Evolutionary conservation across 2,329 filamentous ascomycete genomes (phyloP).

Genomic region (Aspergillus melleus): DNA sequence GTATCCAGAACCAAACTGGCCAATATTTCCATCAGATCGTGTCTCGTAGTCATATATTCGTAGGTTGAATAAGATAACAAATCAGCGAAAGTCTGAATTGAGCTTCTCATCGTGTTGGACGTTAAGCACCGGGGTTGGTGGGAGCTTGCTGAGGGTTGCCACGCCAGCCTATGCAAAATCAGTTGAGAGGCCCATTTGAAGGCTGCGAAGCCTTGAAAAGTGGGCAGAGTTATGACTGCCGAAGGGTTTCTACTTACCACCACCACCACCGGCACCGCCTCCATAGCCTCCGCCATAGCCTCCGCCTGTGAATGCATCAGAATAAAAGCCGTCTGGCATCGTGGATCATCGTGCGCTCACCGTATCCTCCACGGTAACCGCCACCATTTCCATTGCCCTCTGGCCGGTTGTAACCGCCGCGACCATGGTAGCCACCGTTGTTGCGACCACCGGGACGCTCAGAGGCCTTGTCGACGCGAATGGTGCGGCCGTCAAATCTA

Average conservation of each 20-base stretch:
- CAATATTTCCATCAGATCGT: slow-evolving; percentile 3
- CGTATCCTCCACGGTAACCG: slow-evolving; percentile 34
- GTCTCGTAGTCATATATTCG: slow-evolving; percentile 4
- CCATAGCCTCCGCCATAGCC: slow-evolving; percentile 31
- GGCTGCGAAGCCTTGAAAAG: neutral
- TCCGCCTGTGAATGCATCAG: slow-evolving; percentile 19
- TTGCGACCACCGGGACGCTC: slow-evolving; percentile 68
- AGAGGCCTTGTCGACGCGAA: slow-evolving; percentile 93
- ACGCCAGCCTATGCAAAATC: slow-evolving; percentile 23
- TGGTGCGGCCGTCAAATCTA: slow-evolving; percentile 90
- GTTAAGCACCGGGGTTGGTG: neutral
- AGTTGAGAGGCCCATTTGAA: neutral
- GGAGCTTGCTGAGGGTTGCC: slow-evolving; percentile 18
- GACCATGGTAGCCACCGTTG: slow-evolving; percentile 43
- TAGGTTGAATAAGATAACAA: neutral
- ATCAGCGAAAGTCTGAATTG: neutral
- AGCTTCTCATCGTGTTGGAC: neutral
- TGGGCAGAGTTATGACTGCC: neutral
- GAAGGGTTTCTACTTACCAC: neutral
- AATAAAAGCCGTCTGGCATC: neutral
- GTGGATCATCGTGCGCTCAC: slow-evolving; percentile 10
- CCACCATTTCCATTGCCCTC: slow-evolving; percentile 29
- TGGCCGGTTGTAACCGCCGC: slow-evolving; percentile 48
- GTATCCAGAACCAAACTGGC: slow-evolving; percentile 3
- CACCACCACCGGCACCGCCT: slow-evolving; percentile 21